A percentile compares a stretch with the other conserved stretches of the same genome.
Conservation (phyloP, 2,329 filamentous ascomycete genomes). For the Pezicula neosporulosa region DNA sequence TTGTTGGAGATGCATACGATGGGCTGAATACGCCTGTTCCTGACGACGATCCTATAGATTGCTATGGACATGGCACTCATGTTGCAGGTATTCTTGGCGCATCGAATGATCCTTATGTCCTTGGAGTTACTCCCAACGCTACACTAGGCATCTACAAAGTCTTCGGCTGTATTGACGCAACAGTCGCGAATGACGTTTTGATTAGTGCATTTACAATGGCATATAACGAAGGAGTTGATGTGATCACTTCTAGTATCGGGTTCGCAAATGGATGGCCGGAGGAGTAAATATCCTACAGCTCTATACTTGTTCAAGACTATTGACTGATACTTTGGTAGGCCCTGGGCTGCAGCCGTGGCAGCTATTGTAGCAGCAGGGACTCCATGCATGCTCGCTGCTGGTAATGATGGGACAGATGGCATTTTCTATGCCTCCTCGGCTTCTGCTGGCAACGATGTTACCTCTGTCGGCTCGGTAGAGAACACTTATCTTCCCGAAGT, state of each 20-base stretch:
- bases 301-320: not conserved
- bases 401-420: not conserved
- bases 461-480: not conserved
- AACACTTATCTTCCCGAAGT: not conserved
- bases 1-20: constrained; percentile 29
- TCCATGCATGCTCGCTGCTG: not conserved
- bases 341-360: not conserved
- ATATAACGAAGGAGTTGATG: constrained; percentile 6
- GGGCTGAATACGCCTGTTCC: constrained; percentile 24
- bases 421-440: not conserved
- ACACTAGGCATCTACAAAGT: constrained; percentile 7
- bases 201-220: constrained; percentile 9
- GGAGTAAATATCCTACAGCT: not conserved
- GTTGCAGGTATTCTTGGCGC: constrained; percentile 34
- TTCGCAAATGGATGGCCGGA: constrained; percentile 3
- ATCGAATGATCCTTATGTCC: not conserved
- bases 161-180: constrained; percentile 2
- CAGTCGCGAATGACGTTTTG: constrained; percentile 1
- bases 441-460: not conserved
- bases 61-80: constrained; percentile 23
- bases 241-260: constrained; percentile 7
- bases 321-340: not conserved
- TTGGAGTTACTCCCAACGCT: constrained; percentile 5
- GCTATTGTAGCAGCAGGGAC: not conserved
- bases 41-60: constrained; percentile 31